A percentile compares a stretch with the other conserved stretches of the same genome.
Evolutionary conservation across 768 basidiomycete genomes (phyloP).

Genomic region (Amanita polypyramis): DNA sequence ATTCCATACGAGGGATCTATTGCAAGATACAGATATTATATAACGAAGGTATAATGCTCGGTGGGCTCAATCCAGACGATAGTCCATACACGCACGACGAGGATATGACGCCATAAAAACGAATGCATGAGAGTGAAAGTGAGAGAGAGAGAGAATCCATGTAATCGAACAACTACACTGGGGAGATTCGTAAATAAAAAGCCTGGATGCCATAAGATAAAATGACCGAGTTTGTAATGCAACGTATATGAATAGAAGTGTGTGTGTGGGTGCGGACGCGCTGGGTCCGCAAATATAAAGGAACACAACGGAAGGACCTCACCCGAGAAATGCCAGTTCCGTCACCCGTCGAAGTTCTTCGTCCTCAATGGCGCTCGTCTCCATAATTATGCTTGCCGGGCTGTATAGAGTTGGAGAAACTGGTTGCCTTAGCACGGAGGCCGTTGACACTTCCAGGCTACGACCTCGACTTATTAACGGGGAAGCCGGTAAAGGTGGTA

Average conservation of each 20-base stretch:
- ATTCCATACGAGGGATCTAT: too few relatives aligned
- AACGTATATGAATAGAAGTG: neutral
- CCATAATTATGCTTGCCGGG: slow-evolving; percentile 41
- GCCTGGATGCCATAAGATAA: neutral
- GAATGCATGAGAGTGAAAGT: too few relatives aligned
- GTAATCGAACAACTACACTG: too few relatives aligned
- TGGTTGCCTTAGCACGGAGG: slow-evolving; percentile 23
- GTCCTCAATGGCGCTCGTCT: slow-evolving; percentile 48
- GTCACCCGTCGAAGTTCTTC: slow-evolving; percentile 61
- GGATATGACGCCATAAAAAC: too few relatives aligned
- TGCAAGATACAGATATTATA: too few relatives aligned
- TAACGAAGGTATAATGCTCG: too few relatives aligned
- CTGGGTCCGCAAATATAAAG: neutral
- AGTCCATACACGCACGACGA: too few relatives aligned
- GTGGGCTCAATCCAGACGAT: too few relatives aligned
- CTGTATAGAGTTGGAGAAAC: slow-evolving; percentile 52
- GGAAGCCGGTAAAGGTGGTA: slow-evolving; percentile 28
- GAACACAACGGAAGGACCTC: neutral
- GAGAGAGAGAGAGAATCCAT: too few relatives aligned
- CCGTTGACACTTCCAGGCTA: slow-evolving; percentile 1
- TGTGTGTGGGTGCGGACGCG: too few relatives aligned
- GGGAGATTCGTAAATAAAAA: too few relatives aligned
- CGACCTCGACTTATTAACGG: slow-evolving; percentile 7
- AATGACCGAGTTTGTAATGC: neutral
- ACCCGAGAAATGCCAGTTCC: slow-evolving; percentile 58